Evolutionary conservation across 257 asterid species (phyloP).

Genomic region (Eucommia ulmoides): DNA sequence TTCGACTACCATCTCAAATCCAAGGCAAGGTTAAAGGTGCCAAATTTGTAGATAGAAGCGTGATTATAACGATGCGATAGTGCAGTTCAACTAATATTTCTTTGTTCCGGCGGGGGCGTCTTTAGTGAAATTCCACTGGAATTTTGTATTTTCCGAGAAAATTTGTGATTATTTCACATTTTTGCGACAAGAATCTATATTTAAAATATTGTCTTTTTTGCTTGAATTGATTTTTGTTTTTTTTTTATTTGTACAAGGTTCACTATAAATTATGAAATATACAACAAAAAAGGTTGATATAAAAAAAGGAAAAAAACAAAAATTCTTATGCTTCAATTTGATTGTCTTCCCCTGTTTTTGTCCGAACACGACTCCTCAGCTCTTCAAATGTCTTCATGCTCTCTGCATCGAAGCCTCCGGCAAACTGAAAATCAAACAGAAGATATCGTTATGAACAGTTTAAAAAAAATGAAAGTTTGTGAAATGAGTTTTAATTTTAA

Average conservation of each 20-base stretch:
- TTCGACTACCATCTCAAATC: constrained; percentile 62
- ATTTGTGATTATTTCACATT: too few relatives aligned
- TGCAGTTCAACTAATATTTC: too few relatives aligned
- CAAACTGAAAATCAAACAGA: too few relatives aligned
- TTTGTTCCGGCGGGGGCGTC: too few relatives aligned
- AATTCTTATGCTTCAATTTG: constrained; percentile 29
- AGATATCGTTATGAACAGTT: too few relatives aligned
- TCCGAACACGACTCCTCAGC: constrained; percentile 58
- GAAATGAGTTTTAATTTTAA: too few relatives aligned
- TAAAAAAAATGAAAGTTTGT: too few relatives aligned
- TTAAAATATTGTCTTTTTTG: too few relatives aligned
- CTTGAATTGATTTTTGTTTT: constrained; percentile 6
- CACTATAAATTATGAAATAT: constrained; percentile 26
- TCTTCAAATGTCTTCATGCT: constrained; percentile 98
- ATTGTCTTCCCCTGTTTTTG: constrained; percentile 37
- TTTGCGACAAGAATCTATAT: too few relatives aligned
- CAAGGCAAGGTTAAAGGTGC: constrained; percentile 95
- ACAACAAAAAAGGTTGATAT: constrained; percentile 13
- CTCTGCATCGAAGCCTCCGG: constrained; percentile 97
- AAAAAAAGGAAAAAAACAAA: neutral
- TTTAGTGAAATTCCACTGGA: too few relatives aligned
- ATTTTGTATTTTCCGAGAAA: too few relatives aligned
- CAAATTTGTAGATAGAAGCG: constrained; percentile 61
- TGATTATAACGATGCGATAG: constrained; percentile 57
- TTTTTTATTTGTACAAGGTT: constrained; percentile 16